phyloP scores from a whole-genome alignment of 768 basidiomycete genomes.

The Termitomyces sp. region DNA sequence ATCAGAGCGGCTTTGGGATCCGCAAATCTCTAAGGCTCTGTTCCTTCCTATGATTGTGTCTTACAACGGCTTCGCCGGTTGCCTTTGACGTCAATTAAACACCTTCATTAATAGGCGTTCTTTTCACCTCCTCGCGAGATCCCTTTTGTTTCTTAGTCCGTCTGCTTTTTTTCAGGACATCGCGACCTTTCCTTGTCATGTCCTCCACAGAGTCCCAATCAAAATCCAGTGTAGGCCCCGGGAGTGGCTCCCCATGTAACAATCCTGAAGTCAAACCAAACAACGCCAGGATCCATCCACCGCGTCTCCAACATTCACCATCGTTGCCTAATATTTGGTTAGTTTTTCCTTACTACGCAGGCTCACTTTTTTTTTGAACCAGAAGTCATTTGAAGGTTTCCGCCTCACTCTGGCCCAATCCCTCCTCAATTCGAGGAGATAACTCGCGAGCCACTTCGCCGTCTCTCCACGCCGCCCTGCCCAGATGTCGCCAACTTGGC shows the following conservation, averaged over 20 bases:
- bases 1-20: conserved; percentile 37
- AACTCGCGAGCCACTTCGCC: conserved; percentile 20
- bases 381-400: conserved; percentile 29
- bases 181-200: conserved; percentile 25
- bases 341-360: conserved; percentile 7
- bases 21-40: conserved; percentile 29
- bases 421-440: conserved; percentile 26
- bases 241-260: conserved; percentile 19
- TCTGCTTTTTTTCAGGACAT: conserved; percentile 14
- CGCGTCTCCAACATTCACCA: conserved; percentile 56
- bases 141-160: conserved; percentile 21
- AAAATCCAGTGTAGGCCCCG: conserved; percentile 21
- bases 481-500: neutral
- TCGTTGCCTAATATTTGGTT: conserved; percentile 70
- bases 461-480: conserved; percentile 29
- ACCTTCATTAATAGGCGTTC: conserved; percentile 29
- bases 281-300: conserved; percentile 26
- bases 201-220: conserved; percentile 16
- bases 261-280: conserved; percentile 9
- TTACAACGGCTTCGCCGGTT: conserved; percentile 24
- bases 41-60: conserved; percentile 24
- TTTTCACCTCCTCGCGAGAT: conserved; percentile 26
- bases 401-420: conserved; percentile 39
- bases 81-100: conserved; percentile 41
- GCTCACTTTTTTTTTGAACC: neutral